phyloP scores from a whole-genome alignment of 768 basidiomycete genomes.

The Boletus edulis region DNA sequence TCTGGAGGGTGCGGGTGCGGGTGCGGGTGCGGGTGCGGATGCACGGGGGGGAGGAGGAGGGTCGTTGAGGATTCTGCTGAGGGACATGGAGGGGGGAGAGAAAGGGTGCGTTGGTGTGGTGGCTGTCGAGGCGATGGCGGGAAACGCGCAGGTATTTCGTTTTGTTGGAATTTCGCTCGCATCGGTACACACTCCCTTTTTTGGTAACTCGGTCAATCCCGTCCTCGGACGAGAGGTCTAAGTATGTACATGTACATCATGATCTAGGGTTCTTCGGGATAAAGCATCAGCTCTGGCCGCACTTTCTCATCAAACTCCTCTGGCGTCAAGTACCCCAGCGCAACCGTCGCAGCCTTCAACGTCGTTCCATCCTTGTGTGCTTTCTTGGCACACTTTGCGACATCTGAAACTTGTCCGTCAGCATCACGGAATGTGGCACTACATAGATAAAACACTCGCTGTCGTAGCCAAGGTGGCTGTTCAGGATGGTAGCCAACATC shows the following conservation, averaged over 20 bases:
- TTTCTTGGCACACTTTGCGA: conserved; percentile 98
- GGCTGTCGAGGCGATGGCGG: conserved; percentile 30
- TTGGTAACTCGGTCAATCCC: conserved; percentile 26
- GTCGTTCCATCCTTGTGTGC: conserved; percentile 99
- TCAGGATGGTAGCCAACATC: conserved; percentile 97
- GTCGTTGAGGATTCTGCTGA: conserved; percentile 79
- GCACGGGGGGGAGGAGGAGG: conserved; percentile 45
- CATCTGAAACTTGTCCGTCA: conserved; percentile 53
- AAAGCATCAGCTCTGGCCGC: conserved; percentile 86
- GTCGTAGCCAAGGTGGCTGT: conserved; percentile 95
- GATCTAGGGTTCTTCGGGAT: conserved; percentile 53
- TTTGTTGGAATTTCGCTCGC: conserved; percentile 35
- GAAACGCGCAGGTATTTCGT: conserved; percentile 32
- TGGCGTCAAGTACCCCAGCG: conserved; percentile 78
- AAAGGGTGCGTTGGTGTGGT: conserved; percentile 14
- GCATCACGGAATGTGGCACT: not conserved
- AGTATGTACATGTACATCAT: not conserved
- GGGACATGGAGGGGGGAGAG: conserved; percentile 53
- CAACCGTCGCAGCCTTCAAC: conserved; percentile 90
- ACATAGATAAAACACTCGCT: conserved; percentile 56
- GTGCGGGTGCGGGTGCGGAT: conserved; percentile 7
- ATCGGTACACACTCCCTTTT: conserved; percentile 33
- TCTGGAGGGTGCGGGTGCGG: conserved; percentile 8
- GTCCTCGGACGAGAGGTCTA: conserved; percentile 14
- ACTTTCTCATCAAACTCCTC: conserved; percentile 97